A percentile compares a stretch with the other conserved stretches of the same genome.
Evolutionary conservation across 2,329 filamentous ascomycete genomes (phyloP).

Genomic region (Ophiognomonia clavigignenti-juglandacearum): DNA sequence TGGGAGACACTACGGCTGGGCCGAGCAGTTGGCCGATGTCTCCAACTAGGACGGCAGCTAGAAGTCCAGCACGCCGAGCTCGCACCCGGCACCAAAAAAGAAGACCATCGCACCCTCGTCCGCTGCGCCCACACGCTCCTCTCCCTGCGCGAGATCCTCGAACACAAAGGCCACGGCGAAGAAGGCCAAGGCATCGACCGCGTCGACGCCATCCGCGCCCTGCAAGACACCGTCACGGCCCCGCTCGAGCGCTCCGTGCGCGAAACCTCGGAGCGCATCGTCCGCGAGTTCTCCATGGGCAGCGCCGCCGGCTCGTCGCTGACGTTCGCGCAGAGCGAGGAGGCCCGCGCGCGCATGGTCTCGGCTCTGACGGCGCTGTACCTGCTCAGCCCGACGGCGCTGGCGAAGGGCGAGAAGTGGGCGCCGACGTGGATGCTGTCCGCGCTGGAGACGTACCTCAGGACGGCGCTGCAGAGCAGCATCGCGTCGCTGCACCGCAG

Average conservation of each 20-base stretch:
- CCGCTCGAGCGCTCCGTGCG: slow-evolving; percentile 73
- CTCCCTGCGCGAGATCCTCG: slow-evolving; percentile 67
- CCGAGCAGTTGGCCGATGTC: slow-evolving; percentile 69
- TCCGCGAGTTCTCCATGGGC: slow-evolving; percentile 79
- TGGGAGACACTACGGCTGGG: slow-evolving; percentile 77
- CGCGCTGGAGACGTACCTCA: slow-evolving; percentile 75
- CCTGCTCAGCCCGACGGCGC: slow-evolving; percentile 66
- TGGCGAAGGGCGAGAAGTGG: slow-evolving; percentile 48
- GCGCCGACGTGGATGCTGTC: slow-evolving; percentile 69
- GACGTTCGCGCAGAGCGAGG: slow-evolving; percentile 60
- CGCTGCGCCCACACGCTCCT: slow-evolving; percentile 76
- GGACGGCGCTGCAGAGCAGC: slow-evolving; percentile 74
- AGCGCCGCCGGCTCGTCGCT: slow-evolving; percentile 31
- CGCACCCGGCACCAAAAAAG: slow-evolving; percentile 42
- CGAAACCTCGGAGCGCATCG: slow-evolving; percentile 68
- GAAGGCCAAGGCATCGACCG: slow-evolving; percentile 73
- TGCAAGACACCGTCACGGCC: slow-evolving; percentile 62
- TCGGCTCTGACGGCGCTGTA: slow-evolving; percentile 76
- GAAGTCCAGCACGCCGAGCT: slow-evolving; percentile 80
- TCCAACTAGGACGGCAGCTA: slow-evolving; percentile 79
- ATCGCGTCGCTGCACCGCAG: slow-evolving; percentile 69
- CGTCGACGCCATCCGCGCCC: slow-evolving; percentile 65
- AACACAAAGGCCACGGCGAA: slow-evolving; percentile 61
- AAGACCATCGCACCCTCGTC: slow-evolving; percentile 76
- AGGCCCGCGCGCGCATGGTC: slow-evolving; percentile 66